phyloP scores from a whole-genome alignment of 2,329 filamentous ascomycete genomes.

The Zasmidium citrigriseum region DNA sequence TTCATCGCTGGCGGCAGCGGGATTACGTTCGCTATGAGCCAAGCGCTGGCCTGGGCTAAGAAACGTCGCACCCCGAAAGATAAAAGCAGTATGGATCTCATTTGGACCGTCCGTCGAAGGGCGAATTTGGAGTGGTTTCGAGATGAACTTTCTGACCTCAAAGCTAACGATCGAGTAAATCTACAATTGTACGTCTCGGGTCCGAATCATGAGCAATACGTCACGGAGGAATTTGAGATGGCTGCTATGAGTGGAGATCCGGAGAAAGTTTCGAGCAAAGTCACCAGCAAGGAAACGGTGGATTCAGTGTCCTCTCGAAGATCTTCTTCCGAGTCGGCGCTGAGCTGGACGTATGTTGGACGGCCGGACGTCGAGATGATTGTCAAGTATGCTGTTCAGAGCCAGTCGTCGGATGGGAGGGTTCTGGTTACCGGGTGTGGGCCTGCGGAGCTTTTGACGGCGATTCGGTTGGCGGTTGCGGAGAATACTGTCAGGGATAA shows the following conservation, averaged over 20 bases:
- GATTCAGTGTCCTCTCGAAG: neutral
- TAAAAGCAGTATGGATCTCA: conserved; percentile 52
- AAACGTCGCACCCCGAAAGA: conserved; percentile 37
- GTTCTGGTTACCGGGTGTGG: conserved; percentile 21
- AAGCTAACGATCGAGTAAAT: conserved; percentile 47
- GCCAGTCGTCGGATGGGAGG: conserved; percentile 6
- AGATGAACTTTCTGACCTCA: conserved; percentile 49
- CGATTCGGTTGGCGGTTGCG: conserved; percentile 15
- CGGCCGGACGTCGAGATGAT: conserved; percentile 13
- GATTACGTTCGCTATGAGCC: conserved; percentile 57
- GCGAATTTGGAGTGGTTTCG: conserved; percentile 52
- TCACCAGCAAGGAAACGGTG: neutral
- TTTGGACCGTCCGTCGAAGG: conserved; percentile 23
- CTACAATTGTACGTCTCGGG: conserved; percentile 54
- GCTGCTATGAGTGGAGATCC: neutral
- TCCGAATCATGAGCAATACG: neutral
- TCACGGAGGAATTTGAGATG: neutral
- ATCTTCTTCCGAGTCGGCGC: neutral
- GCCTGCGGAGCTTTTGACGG: conserved; percentile 11
- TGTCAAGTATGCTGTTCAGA: conserved; percentile 9
- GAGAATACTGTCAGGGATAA: conserved; percentile 9
- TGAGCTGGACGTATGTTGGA: conserved; percentile 1
- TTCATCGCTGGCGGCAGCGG: conserved; percentile 63
- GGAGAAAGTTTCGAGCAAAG: neutral
- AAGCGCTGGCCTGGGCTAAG: conserved; percentile 51